Evolutionary conservation across 495 filamentous ascomycete species (phyloP), one percentile per base, ranked within the genome.

Genomic region (Trichoderma gamsii): DNA sequence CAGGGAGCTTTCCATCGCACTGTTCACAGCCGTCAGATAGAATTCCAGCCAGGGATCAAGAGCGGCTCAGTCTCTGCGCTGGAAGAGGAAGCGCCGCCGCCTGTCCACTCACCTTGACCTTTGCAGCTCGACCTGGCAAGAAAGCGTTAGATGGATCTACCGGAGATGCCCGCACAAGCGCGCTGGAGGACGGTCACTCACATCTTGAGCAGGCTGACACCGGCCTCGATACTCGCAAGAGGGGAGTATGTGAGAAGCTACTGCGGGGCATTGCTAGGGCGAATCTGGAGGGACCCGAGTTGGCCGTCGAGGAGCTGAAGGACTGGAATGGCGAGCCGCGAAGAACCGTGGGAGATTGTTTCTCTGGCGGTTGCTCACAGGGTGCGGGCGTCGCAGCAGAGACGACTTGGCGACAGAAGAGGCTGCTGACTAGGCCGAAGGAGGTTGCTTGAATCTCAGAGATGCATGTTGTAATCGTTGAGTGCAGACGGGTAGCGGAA

Each of bases 171-270:
- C 63, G 65, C 51, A 12, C 56, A 38, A 61, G 13, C 4, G 44
- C 21, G 35, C 35, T 51, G 65, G 41, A 25, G 63, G 44, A 64
- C 18, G 25, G 56, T 66, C 21, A 76, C 82, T 81, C 68, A 85
- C 94, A 98, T 83, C 91, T 87, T 65, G 91, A 92, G 78, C 94
- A 98, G 6, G 94, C 94, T 68, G 92, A 92, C 44, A 97, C 93
- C 6, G 94, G 93, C 64, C 94, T 86, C 73, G 90, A 94, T 64
- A 98, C 94, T 76, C 91, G 89, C 70, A 98, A 83, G 67, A 94
- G 78, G 27, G 94, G 93, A 68, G 88, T 90, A 68, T 94, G 91
- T 29, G 79, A 77, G 71, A 83, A 79, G 66, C 80, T 83, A 49
- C 76, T 78, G 65, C 79, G 78, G 68, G 75, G 76, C 79, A 81